These are phyloP conservation scores for Diaporthe eres DNA, from an alignment of 2,329 filamentous ascomycete species.

Conservation along the genomic window DNA sequence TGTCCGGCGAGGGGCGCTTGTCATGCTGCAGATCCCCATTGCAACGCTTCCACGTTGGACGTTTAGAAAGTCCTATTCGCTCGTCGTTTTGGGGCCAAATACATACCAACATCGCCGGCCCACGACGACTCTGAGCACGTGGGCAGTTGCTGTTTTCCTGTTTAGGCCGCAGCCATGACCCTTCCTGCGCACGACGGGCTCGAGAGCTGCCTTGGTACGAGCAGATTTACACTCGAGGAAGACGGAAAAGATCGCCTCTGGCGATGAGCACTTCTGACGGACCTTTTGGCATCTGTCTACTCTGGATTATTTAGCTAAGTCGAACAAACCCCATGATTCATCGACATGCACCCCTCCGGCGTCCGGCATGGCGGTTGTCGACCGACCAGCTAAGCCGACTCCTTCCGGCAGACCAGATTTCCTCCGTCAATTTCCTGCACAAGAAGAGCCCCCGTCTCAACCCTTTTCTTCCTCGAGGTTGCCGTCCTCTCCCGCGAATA, in stretches of 20 bases:
- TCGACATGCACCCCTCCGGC: not conserved
- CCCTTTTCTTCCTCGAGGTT: conserved; percentile 1
- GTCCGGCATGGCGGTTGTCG: not conserved
- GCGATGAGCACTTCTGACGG: not conserved
- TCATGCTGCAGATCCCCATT: not conserved
- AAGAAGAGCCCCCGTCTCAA: not conserved
- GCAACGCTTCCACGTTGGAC: conserved; percentile 30
- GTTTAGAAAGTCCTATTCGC: not conserved
- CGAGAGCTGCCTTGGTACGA: too few relatives aligned
- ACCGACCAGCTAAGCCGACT: not conserved
- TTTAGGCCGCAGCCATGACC: not conserved
- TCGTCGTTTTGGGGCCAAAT: not conserved
- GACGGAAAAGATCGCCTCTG: not conserved
- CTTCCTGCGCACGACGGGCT: not conserved
- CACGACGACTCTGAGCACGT: not conserved
- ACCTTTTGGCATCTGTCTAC: conserved; percentile 12
- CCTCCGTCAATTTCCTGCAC: not conserved
- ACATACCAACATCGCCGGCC: not conserved
- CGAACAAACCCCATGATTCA: conserved; percentile 7
- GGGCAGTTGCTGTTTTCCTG: not conserved
- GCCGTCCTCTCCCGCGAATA: conserved; percentile 18
- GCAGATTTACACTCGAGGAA: not conserved
- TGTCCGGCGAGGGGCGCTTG: not conserved
- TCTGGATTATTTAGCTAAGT: conserved; percentile 21
- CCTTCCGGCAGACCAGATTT: conserved; percentile 7